Evolutionary conservation across 768 basidiomycete species (phyloP).

Genomic region (Rubroboletus satanas): DNA sequence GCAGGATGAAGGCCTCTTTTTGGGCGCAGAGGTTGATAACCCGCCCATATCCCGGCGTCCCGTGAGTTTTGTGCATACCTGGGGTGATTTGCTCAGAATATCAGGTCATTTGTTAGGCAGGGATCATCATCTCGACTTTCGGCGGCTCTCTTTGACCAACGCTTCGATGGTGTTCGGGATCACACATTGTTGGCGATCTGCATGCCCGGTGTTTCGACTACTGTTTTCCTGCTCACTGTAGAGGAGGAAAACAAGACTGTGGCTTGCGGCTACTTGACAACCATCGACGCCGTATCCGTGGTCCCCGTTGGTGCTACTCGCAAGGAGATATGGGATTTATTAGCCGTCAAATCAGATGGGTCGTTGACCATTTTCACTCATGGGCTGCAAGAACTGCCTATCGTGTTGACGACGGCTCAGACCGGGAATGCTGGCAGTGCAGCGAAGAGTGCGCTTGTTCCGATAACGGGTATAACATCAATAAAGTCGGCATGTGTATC

Average conservation of each 20-base stretch:
- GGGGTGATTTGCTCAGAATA: background rate
- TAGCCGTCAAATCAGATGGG: constrained; percentile 58
- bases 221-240: constrained; percentile 49
- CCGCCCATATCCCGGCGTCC: constrained; percentile 41
- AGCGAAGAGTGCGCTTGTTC: constrained; percentile 1
- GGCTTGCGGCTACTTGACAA: constrained; percentile 36
- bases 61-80: constrained; percentile 41
- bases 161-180: constrained; percentile 52
- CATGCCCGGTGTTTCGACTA: constrained; percentile 42
- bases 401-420: constrained; percentile 28
- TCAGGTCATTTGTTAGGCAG: constrained; percentile 13
- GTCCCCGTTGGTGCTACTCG: constrained; percentile 63
- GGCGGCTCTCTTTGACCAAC: constrained; percentile 60
- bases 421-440: constrained; percentile 1
- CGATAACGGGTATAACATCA: constrained; percentile 36
- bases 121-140: constrained; percentile 35
- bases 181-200: constrained; percentile 56
- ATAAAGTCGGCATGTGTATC: constrained; percentile 50
- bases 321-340: constrained; percentile 58
- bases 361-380: constrained; percentile 59
- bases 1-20: constrained; percentile 64
- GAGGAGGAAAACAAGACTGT: constrained; percentile 39
- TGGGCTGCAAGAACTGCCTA: constrained; percentile 44
- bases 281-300: constrained; percentile 47
- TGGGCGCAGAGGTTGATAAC: constrained; percentile 66